Base-by-base conservation (phyloP, 805 yeast species). In the Jamesozyma spencerorum region DNA sequence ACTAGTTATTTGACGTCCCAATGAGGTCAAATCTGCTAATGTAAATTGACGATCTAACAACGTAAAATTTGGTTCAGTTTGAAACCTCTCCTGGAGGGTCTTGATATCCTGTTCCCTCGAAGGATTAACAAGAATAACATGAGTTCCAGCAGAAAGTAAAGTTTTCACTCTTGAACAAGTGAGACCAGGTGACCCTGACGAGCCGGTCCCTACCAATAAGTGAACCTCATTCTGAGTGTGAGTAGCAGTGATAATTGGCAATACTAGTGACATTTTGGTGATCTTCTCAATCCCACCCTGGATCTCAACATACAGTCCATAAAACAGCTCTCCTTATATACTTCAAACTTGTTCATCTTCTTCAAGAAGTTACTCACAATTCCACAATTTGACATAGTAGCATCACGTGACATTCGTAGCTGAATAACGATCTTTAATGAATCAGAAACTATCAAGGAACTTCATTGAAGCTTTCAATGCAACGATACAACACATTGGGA, bases 1-100 rank as follows among this genome's bases (percentile, higher is more conserved):
- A 36, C 74, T 79, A 3, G 81, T 86, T 19, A 73, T 73, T 0
- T 56, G 51, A 38, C 94, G 68, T 3, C 95, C 95, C 28, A 72
- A 53, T 0, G 68, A 61, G 1, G 67, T 62, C 30, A 86, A 62
- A 51, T 77, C 81, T 1, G 49, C 43, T 2, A 63, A 24, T 14
- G 63, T 56, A 43, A 74, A 74, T 2, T 47, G 41, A 38, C 69
- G 57, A 12, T 58, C 45, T 1, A 69, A 39, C 17, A 63, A 44
- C 18, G 41, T 40, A 6, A 70, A 53, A 7, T 56, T 48, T 6
- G 33, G 10, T 8, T 59, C 49, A 3, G 57, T 51, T 3, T 56
- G 51, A 22, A 47, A 44, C 29, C 45, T 40, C 6, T 38, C 15
- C 46, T 53, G 34, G 38, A 58, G 60, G 10, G 60, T 46, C 15